A percentile compares a stretch with the other conserved stretches of the same genome.
Conservation (phyloP, 176 grass and related monocot species). For the Triticum monococcum region DNA sequence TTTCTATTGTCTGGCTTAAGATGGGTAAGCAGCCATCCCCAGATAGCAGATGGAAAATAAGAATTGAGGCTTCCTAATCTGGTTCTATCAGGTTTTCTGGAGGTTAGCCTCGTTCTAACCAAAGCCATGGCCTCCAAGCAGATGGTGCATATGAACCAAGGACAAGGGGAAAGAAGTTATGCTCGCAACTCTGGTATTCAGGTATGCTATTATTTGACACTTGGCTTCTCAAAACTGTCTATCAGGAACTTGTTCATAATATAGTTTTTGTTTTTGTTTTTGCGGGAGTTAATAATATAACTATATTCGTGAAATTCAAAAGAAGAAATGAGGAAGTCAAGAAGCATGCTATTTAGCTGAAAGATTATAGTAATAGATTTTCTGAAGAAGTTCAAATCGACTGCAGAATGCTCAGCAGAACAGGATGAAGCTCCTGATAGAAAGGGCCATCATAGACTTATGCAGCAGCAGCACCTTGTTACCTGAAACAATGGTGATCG, state of each 20-base stretch:
- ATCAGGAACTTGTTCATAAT: not conserved
- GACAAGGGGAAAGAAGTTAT: constrained; percentile 10
- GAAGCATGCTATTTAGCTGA: not conserved
- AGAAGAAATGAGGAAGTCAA: not conserved
- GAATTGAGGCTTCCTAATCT: not conserved
- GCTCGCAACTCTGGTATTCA: constrained; percentile 1
- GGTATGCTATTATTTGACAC: not conserved
- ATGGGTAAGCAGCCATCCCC: not conserved
- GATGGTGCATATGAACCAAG: constrained; percentile 9
- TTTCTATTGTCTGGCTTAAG: not conserved
- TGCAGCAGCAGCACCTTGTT: not conserved
- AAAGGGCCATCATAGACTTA: not conserved
- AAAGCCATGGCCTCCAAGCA: not conserved
- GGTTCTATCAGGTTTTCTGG: not conserved
- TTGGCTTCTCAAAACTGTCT: not conserved
- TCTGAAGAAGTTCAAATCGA: not conserved
- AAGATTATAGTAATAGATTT: not conserved
- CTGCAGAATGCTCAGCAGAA: not conserved
- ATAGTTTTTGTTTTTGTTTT: not conserved
- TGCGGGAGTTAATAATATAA: no score
- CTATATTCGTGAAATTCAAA: not conserved
- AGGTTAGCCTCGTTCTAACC: not conserved
- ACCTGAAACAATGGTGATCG: not conserved
- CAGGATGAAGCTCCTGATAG: constrained; percentile 8
- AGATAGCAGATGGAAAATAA: not conserved